These are phyloP conservation scores for Pyricularia sp. DNA, from an alignment of 2,329 filamentous ascomycete genomes.

Conservation along the genomic window DNA sequence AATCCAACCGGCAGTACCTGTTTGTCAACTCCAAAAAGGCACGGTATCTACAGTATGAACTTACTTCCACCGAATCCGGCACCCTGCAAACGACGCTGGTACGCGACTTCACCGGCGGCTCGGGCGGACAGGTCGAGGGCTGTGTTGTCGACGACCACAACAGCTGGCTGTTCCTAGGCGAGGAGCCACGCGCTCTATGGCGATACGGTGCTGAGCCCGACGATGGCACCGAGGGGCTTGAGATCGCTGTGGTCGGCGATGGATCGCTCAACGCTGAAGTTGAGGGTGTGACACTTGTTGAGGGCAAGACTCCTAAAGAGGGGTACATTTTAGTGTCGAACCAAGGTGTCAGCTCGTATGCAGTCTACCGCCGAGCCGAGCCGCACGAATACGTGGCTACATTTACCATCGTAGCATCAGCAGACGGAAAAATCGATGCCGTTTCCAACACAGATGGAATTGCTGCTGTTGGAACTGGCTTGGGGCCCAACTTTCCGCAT, in stretches of 20 bases:
- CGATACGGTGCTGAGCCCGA: constrained; percentile 37
- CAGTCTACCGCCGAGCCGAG: constrained; percentile 32
- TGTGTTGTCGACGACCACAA: constrained; percentile 39
- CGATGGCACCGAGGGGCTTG: constrained; percentile 18
- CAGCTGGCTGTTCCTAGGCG: constrained; percentile 36
- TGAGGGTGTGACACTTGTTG: constrained; percentile 38
- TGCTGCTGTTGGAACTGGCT: constrained; percentile 27
- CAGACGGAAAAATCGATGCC: constrained; percentile 28
- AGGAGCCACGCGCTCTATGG: constrained; percentile 39
- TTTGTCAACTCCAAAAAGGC: constrained; percentile 42
- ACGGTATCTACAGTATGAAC: constrained; percentile 39
- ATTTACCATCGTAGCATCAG: constrained; percentile 31
- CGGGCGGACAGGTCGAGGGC: constrained; percentile 39
- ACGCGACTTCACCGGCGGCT: constrained; percentile 35
- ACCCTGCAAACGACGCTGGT: constrained; percentile 32
- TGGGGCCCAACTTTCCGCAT: constrained; percentile 27
- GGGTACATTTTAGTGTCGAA: constrained; percentile 39
- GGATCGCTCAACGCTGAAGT: constrained; percentile 33
- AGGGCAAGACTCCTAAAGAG: constrained; percentile 26
- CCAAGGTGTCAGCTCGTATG: constrained; percentile 39
- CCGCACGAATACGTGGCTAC: constrained; percentile 36
- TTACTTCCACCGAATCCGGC: constrained; percentile 23
- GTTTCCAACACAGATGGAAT: constrained; percentile 42
- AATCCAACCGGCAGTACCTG: constrained; percentile 34
- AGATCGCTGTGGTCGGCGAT: constrained; percentile 30